phyloP scores from a whole-genome alignment of 2,329 filamentous ascomycete genomes.

The Orbilia oligospora region DNA sequence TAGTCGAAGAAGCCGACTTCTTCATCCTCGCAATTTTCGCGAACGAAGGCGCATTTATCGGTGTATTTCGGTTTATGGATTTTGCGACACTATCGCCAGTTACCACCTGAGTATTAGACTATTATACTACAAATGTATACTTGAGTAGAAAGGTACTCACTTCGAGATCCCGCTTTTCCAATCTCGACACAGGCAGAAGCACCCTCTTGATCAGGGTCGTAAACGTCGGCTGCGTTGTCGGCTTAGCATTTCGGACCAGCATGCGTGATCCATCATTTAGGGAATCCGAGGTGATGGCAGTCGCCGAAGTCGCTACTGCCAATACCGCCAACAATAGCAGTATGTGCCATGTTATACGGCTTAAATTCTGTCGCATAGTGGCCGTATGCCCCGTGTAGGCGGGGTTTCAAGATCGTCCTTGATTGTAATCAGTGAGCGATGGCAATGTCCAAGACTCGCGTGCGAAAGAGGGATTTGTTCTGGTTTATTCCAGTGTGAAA shows the following conservation, averaged over 20 bases:
- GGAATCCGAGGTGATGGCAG: constrained; percentile 29
- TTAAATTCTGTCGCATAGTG: constrained; percentile 36
- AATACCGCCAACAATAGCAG: constrained; percentile 33
- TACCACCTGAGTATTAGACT: not conserved
- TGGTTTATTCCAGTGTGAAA: not conserved
- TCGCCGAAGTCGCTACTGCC: constrained; percentile 27
- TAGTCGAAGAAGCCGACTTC: constrained; percentile 92
- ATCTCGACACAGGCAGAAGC: constrained; percentile 15
- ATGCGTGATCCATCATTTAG: constrained; percentile 31
- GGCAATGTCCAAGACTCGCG: constrained; percentile 20
- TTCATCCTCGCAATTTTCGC: constrained; percentile 85
- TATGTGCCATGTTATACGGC: constrained; percentile 45
- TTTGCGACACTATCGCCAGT: constrained; percentile 76
- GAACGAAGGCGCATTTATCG: constrained; percentile 90
- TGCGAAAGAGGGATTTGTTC: constrained; percentile 29
- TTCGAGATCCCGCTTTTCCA: constrained; percentile 61
- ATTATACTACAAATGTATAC: not conserved
- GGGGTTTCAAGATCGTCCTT: not conserved
- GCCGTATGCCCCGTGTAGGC: not conserved
- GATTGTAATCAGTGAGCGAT: constrained; percentile 1
- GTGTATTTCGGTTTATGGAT: constrained; percentile 76
- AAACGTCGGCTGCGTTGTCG: constrained; percentile 47
- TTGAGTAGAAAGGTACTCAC: constrained; percentile 16
- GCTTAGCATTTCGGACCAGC: constrained; percentile 20
- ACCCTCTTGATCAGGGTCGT: constrained; percentile 42